Conservation (phyloP, 257 asterid species). For the Nicotiana benthamiana region DNA sequence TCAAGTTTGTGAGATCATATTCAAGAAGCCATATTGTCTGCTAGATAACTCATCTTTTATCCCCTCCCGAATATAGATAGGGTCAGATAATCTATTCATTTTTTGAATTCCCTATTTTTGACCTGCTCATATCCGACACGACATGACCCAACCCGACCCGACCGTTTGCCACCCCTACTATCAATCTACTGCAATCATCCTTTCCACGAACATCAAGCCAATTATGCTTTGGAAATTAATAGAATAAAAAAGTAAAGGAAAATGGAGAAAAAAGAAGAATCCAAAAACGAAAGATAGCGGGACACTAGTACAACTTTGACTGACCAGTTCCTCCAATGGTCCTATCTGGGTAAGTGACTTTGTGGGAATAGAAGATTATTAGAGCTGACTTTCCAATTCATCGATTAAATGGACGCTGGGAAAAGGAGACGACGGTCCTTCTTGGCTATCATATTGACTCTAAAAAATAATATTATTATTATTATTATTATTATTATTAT, state of each 20-base stretch:
- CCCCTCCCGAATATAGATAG: no score
- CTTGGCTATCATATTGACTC: not conserved
- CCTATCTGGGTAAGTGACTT: not conserved
- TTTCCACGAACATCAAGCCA: not conserved
- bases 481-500: no score
- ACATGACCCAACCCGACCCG: no score
- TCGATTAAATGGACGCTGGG: no score
- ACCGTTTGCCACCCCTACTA: not conserved
- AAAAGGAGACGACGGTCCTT: not conserved
- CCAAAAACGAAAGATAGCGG: not conserved
- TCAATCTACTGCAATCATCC: not conserved
- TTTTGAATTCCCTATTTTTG: no score
- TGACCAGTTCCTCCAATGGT: not conserved
- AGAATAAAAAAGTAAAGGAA: no score
- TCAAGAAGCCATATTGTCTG: no score
- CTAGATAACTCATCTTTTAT: no score
- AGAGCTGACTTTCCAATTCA: not conserved
- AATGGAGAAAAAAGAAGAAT: not conserved
- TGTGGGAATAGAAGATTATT: not conserved
- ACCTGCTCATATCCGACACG: no score
- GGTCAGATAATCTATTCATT: no score
- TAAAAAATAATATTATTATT: no score
- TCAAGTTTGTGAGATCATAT: no score
- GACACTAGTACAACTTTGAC: not conserved
- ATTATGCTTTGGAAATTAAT: not conserved